Percentiles rank a stretch among this genome's conserved stretches.
Evolutionary conservation across 306 rosid species (phyloP).

Genomic region (Trifolium subterraneum): DNA sequence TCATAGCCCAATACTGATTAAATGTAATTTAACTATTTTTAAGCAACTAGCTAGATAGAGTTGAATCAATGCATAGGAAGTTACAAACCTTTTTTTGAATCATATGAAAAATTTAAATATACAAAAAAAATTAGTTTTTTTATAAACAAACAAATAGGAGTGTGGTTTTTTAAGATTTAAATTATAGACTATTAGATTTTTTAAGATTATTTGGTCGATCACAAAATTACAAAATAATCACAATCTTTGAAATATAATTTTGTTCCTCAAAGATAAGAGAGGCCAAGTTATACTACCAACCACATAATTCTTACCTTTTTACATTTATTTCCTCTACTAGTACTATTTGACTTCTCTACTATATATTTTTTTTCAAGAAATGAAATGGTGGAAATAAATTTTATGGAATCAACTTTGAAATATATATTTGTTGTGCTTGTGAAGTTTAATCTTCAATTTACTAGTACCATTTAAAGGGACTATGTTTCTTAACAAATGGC

Average conservation of each 20-base stretch:
- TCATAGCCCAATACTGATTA: background rate
- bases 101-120: background rate
- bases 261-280: background rate
- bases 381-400: background rate
- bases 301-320: background rate
- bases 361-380: background rate
- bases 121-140: background rate
- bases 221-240: background rate
- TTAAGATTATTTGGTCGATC: background rate
- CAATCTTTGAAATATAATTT: background rate
- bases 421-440: background rate
- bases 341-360: background rate
- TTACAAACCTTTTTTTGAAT: background rate
- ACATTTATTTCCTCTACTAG: background rate
- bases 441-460: background rate
- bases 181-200: background rate
- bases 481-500: too few species aligned
- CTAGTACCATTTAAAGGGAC: too few species aligned
- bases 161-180: too few species aligned
- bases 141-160: background rate
- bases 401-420: background rate
- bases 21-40: slow-evolving; percentile 6
- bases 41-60: slow-evolving; percentile 3
- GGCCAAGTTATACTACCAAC: background rate
- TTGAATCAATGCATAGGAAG: background rate